A percentile compares a stretch with the other conserved stretches of the same genome.
Conservation (phyloP, 306 rosid species). For the Spatholobus suberectus region DNA sequence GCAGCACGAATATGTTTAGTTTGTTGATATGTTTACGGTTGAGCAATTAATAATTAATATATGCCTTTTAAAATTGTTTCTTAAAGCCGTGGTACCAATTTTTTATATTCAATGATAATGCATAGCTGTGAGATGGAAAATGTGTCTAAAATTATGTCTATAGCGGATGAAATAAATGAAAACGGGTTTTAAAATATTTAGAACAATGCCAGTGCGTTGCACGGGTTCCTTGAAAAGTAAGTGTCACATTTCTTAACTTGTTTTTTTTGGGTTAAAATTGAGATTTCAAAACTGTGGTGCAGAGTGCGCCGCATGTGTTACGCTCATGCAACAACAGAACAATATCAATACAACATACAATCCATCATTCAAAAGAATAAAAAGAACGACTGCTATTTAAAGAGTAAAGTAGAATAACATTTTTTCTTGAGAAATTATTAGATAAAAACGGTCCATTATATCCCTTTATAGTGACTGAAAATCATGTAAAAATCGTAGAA, state of each 20-base stretch:
- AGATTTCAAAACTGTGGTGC: neutral
- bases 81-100: neutral
- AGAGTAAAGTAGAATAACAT: neutral
- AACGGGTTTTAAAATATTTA: neutral
- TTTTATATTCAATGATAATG: neutral
- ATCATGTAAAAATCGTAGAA: too few species aligned
- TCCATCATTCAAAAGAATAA: neutral
- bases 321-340: neutral
- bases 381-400: neutral
- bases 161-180: neutral
- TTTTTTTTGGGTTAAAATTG: neutral
- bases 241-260: constrained; percentile 7
- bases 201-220: neutral
- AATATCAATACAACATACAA: neutral
- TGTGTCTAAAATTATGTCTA: neutral
- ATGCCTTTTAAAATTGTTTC: neutral
- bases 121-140: neutral
- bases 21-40: neutral
- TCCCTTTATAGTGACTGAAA: too few species aligned
- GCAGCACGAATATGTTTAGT: neutral
- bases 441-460: neutral
- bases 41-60: neutral
- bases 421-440: neutral
- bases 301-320: neutral
- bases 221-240: constrained; percentile 6